Conservation (phyloP, 306 rosid species). For the Nissolia schottii region DNA sequence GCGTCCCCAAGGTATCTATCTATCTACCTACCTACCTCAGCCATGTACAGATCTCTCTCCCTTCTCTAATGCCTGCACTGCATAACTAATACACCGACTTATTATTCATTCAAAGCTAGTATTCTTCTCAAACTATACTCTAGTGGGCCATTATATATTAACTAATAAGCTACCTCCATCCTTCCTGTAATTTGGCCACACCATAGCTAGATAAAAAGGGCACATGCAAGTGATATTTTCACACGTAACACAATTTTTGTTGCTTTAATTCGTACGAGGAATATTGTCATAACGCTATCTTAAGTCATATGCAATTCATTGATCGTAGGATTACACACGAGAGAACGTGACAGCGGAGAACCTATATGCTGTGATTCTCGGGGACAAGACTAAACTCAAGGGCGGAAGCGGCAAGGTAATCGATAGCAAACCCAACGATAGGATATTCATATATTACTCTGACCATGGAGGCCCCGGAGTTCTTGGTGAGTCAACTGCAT, state of each 20-base stretch:
- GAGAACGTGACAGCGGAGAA: conserved; percentile 57
- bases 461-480: conserved; percentile 99
- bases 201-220: too few species aligned
- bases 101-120: too few species aligned
- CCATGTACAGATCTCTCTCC: background rate
- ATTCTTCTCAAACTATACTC: too few species aligned
- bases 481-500: conserved; percentile 73
- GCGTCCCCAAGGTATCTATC: conserved; percentile 94
- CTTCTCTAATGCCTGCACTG: background rate
- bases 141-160: too few species aligned
- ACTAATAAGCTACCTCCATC: too few species aligned
- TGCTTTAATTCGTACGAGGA: too few species aligned
- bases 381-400: conserved; percentile 60
- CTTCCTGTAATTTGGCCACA: too few species aligned
- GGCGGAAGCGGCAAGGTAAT: conserved; percentile 96
- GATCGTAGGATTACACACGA: conserved; percentile 91
- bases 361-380: conserved; percentile 78
- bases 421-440: conserved; percentile 68
- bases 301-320: background rate
- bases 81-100: too few species aligned
- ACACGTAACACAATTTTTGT: too few species aligned
- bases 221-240: too few species aligned
- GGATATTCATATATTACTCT: conserved; percentile 75
- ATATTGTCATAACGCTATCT: too few species aligned
- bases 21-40: too few species aligned